Evolutionary conservation across 352 stramenopile species (phyloP).

Genomic region (Aphanomyces astaci): DNA sequence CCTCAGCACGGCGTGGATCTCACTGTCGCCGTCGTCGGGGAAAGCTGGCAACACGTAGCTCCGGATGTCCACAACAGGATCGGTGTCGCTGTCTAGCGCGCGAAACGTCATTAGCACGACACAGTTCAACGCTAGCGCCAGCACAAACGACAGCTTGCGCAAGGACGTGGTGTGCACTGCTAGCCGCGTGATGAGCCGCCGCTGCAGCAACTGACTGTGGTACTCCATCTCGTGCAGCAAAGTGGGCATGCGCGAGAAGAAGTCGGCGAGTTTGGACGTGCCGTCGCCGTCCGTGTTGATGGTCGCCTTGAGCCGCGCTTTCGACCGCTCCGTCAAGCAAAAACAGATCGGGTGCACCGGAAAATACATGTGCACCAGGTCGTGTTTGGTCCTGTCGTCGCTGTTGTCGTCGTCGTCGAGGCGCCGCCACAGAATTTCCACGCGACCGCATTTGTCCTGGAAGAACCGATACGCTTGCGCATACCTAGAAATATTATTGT

Average conservation of each 20-base stretch:
- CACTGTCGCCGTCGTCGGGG: background rate
- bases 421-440: conserved; percentile 59
- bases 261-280: conserved; percentile 51
- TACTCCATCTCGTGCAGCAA: conserved; percentile 68
- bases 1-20: background rate
- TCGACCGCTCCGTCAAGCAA: conserved; percentile 60
- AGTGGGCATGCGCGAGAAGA: conserved; percentile 54
- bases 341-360: conserved; percentile 67
- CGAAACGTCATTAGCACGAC: conserved; percentile 28
- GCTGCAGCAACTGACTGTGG: conserved; percentile 39
- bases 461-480: conserved; percentile 53
- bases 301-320: conserved; percentile 60
- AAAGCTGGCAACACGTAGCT: no score
- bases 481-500: no score
- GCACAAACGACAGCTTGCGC: conserved; percentile 45
- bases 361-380: conserved; percentile 60
- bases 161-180: conserved; percentile 37
- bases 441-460: conserved; percentile 47
- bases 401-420: no score
- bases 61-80: background rate
- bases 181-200: conserved; percentile 32
- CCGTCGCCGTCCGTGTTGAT: conserved; percentile 35
- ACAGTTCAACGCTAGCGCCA: conserved; percentile 45
- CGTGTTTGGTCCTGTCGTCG: conserved; percentile 16
- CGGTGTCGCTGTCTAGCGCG: conserved; percentile 40